These are phyloP conservation scores for Corchorus olitorius DNA, from an alignment of 345 rosid genomes.

Conservation along the genomic window DNA sequence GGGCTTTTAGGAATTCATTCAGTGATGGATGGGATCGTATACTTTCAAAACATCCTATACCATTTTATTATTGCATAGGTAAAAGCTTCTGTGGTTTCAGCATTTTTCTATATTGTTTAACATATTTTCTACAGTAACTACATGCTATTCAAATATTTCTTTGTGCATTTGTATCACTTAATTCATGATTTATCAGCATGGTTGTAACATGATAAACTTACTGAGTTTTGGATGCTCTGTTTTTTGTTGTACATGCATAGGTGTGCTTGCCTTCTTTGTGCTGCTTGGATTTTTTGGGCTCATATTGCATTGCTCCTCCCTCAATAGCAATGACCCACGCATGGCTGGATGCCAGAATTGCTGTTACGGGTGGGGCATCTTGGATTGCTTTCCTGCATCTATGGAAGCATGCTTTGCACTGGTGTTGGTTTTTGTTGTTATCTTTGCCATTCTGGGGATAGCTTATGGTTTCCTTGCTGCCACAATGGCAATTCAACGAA, in stretches of 20 bases:
- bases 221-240: slow-evolving; percentile 19
- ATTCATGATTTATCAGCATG: neutral
- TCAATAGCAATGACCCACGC: slow-evolving; percentile 76
- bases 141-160: neutral
- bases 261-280: slow-evolving; percentile 86
- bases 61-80: slow-evolving; percentile 96
- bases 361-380: slow-evolving; percentile 96
- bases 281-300: slow-evolving; percentile 88
- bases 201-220: neutral
- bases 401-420: slow-evolving; percentile 95
- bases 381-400: slow-evolving; percentile 95
- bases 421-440: slow-evolving; percentile 78
- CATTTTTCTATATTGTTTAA: neutral
- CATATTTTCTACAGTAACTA: slow-evolving; percentile 1
- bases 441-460: slow-evolving; percentile 84
- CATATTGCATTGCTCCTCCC: slow-evolving; percentile 80
- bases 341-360: slow-evolving; percentile 96
- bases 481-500: slow-evolving; percentile 90
- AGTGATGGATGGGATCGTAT: slow-evolving; percentile 95
- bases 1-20: slow-evolving; percentile 87
- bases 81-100: slow-evolving; percentile 5
- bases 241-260: slow-evolving; percentile 36
- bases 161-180: neutral
- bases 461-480: slow-evolving; percentile 97
- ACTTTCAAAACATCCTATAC: slow-evolving; percentile 86